phyloP scores from a whole-genome alignment of 2,329 filamentous ascomycete species.

The Fusarium protoensiforme region DNA sequence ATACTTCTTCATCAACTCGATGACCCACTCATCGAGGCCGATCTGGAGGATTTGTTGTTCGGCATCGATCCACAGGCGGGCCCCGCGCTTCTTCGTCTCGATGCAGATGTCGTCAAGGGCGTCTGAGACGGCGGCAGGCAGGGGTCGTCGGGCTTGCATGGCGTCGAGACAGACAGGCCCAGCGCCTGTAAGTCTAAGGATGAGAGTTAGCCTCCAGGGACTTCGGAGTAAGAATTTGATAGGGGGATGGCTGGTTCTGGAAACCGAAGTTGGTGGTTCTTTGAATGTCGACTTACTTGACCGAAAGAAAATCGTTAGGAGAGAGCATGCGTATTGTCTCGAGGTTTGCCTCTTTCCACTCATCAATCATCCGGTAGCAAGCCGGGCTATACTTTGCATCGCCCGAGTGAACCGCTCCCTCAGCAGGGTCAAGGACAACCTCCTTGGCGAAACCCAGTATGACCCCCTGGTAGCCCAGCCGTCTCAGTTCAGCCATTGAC shows the following conservation, averaged over 20 bases:
- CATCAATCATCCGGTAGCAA: conserved; percentile 41
- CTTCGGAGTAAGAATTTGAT: not conserved
- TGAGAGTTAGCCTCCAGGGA: not conserved
- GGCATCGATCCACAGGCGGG: conserved; percentile 56
- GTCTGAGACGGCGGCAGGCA: conserved; percentile 51
- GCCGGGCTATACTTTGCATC: not conserved
- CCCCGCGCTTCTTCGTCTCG: conserved; percentile 47
- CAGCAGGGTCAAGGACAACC: conserved; percentile 47
- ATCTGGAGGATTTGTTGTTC: conserved; percentile 56
- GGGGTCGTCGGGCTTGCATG: conserved; percentile 46
- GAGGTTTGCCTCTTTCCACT: conserved; percentile 63
- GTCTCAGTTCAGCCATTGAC: conserved; percentile 56
- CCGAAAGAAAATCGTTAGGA: conserved; percentile 65
- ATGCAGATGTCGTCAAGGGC: conserved; percentile 52
- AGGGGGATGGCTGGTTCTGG: too few relatives aligned
- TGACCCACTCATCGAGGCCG: conserved; percentile 44
- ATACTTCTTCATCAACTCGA: conserved; percentile 49
- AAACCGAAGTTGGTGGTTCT: too few relatives aligned
- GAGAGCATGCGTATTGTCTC: conserved; percentile 62
- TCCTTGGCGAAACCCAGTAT: conserved; percentile 65
- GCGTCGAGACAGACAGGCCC: conserved; percentile 51
- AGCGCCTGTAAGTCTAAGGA: conserved; percentile 51
- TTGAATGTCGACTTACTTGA: conserved; percentile 56
- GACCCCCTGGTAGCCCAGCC: conserved; percentile 61
- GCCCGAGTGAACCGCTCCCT: conserved; percentile 18